Conservation (phyloP, 2,329 filamentous ascomycete genomes). For the Trichoderma koningiopsis region DNA sequence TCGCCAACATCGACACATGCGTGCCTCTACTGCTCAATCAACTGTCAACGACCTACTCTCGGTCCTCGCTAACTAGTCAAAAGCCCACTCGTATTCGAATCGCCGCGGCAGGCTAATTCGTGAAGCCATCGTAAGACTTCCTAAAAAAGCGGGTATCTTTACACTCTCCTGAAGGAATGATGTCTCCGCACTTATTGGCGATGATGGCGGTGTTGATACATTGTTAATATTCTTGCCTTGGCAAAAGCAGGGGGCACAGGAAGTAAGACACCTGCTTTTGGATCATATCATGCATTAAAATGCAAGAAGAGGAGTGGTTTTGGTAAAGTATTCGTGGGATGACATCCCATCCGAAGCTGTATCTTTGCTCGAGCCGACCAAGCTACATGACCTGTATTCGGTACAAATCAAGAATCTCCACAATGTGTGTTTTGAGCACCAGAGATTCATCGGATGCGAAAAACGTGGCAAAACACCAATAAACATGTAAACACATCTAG, state of each 20-base stretch:
- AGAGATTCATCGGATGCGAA: neutral
- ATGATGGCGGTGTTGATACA: conserved; percentile 1
- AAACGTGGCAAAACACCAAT: neutral
- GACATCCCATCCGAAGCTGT: neutral
- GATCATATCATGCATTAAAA: neutral
- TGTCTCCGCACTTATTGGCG: neutral
- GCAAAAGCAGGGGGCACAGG: conserved; percentile 10
- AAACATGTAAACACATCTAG: conserved; percentile 7
- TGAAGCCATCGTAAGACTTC: conserved; percentile 21
- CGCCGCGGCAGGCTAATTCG: neutral
- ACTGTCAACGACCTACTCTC: neutral
- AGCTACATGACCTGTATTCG: conserved; percentile 12
- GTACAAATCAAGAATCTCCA: neutral
- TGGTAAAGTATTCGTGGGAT: neutral
- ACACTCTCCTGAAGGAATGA: neutral
- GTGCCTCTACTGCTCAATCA: neutral
- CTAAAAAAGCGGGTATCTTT: neutral
- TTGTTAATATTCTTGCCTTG: conserved; percentile 4
- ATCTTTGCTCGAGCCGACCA: neutral
- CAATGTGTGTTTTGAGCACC: neutral
- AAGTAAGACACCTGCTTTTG: conserved; percentile 9
- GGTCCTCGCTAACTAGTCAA: conserved; percentile 11
- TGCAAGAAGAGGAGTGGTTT: neutral
- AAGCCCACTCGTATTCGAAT: neutral
- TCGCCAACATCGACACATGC: neutral